Evolutionary conservation across 176 grass and related monocot genomes (phyloP).

Genomic region (Poa pratensis): DNA sequence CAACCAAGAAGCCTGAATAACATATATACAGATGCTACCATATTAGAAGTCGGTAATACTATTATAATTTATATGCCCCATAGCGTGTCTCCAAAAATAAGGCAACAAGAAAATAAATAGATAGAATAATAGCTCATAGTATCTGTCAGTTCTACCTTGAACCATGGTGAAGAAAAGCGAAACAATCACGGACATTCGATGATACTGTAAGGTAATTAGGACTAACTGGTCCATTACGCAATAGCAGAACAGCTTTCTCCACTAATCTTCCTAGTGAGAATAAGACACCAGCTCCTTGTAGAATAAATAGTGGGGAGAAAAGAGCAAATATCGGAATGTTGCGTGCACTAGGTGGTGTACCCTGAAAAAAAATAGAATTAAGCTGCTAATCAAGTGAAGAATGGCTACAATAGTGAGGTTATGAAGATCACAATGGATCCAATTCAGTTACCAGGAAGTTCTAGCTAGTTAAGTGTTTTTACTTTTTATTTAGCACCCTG

Average conservation of each 20-base stretch:
- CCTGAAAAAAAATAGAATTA: constrained; percentile 61
- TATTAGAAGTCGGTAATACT: constrained; percentile 31
- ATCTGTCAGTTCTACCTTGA: constrained; percentile 69
- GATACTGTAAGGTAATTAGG: constrained; percentile 70
- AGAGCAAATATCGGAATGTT: constrained; percentile 83
- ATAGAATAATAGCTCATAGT: constrained; percentile 5
- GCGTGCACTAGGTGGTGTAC: constrained; percentile 77
- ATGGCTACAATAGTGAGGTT: background rate
- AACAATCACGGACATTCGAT: constrained; percentile 74
- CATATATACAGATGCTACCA: constrained; percentile 30
- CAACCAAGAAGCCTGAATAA: constrained; percentile 83
- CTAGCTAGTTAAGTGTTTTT: background rate
- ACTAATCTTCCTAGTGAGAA: constrained; percentile 84
- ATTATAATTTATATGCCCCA: constrained; percentile 34
- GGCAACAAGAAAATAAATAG: constrained; percentile 30
- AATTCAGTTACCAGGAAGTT: constrained; percentile 8
- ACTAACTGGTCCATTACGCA: constrained; percentile 72
- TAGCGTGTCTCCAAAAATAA: constrained; percentile 13
- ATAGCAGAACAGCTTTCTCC: constrained; percentile 86
- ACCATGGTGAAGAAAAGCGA: constrained; percentile 93
- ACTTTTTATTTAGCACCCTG: background rate
- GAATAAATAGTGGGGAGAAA: constrained; percentile 86
- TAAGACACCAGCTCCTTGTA: constrained; percentile 86
- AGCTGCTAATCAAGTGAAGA: constrained; percentile 21
- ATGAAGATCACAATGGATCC: constrained; percentile 1